Conservation (phyloP, 1,284 basidiomycete species). For the Wolfiporia cocos region DNA sequence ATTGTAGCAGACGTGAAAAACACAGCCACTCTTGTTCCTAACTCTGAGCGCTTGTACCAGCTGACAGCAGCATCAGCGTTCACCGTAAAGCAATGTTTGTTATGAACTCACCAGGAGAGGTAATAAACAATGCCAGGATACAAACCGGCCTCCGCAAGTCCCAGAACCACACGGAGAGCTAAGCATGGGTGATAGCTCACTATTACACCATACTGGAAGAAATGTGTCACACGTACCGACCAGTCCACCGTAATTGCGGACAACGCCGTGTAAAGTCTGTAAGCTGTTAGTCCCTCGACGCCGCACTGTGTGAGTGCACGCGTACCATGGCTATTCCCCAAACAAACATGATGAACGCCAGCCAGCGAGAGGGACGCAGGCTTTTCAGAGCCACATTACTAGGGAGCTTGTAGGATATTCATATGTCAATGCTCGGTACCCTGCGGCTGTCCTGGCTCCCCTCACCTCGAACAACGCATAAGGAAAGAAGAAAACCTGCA, state of each 20-base stretch:
- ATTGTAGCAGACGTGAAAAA: slow-evolving; percentile 69
- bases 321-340: slow-evolving; percentile 28
- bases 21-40: slow-evolving; percentile 51
- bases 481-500: slow-evolving; percentile 50
- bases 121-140: slow-evolving; percentile 34
- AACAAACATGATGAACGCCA: slow-evolving; percentile 27
- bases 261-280: slow-evolving; percentile 27
- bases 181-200: slow-evolving; percentile 5
- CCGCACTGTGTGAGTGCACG: no score
- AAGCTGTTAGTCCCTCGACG: background rate
- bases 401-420: slow-evolving; percentile 29
- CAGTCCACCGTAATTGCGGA: slow-evolving; percentile 26
- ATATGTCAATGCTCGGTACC: no score
- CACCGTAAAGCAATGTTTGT: no score
- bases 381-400: slow-evolving; percentile 30
- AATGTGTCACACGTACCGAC: slow-evolving; percentile 23
- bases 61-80: slow-evolving; percentile 7
- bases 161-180: slow-evolving; percentile 29
- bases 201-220: background rate
- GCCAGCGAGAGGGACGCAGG: slow-evolving; percentile 35
- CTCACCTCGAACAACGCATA: slow-evolving; percentile 56
- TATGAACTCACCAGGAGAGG: slow-evolving; percentile 29
- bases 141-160: slow-evolving; percentile 31
- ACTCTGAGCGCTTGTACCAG: slow-evolving; percentile 48
- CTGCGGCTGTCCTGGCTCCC: no score